Conservation (phyloP, 306 rosid species). For the Oemleria cerasiformis region DNA sequence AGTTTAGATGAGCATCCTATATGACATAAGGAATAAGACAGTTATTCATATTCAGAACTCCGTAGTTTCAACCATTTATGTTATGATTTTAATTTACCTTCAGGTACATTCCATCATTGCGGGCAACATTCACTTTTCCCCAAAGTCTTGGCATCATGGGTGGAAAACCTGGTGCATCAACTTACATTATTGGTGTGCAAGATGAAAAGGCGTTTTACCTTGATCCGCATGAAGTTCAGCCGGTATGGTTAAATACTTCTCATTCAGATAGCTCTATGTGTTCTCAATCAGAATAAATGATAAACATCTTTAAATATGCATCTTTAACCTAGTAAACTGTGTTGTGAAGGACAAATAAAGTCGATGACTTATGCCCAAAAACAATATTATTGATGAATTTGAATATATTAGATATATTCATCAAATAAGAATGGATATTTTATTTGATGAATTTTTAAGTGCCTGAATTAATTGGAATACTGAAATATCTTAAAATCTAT, state of each 20-base stretch:
- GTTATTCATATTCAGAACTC: not conserved
- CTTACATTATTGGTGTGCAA: constrained; percentile 87
- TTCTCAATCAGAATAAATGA: not conserved
- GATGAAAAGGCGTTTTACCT: constrained; percentile 88
- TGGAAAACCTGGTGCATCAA: constrained; percentile 88
- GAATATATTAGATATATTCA: not conserved
- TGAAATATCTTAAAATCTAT: no score
- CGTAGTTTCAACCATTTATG: not conserved
- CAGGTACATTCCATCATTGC: constrained; percentile 80
- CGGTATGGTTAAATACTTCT: constrained; percentile 38
- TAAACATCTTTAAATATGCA: not conserved
- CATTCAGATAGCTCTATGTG: constrained; percentile 8
- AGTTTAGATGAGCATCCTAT: not conserved
- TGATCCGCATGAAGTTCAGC: constrained; percentile 91
- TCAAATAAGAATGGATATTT: no score
- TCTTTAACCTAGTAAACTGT: not conserved
- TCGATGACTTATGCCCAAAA: not conserved
- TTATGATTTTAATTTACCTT: not conserved
- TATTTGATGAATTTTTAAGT: no score
- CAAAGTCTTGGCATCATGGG: constrained; percentile 98
- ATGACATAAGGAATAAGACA: not conserved
- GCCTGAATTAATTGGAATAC: no score
- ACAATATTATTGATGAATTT: not conserved
- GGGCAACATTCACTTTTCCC: constrained; percentile 77
- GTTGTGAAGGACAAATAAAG: not conserved